Evolutionary conservation across 331 rosid species (phyloP), one percentile per base, ranked within the genome.

Genomic region (Quercus phellos): DNA sequence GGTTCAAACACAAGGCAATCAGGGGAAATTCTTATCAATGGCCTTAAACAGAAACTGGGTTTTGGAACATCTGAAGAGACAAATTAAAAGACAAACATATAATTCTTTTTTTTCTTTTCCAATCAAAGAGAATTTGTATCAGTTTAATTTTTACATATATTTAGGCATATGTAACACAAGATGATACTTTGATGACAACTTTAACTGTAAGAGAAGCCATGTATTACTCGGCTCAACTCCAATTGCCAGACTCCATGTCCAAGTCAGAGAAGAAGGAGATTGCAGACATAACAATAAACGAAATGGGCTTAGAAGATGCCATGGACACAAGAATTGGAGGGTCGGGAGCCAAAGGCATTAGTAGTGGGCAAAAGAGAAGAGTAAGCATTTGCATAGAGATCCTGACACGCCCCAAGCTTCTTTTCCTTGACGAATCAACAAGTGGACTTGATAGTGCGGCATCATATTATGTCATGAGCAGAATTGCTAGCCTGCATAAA

Each of bases 161-260:
- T 58, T 80, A 90, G 97, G 92, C 90, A 7, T 90, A 87, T 77
- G 95, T 92, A 38, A 84, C 92, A 59, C 95, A 90, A 86, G 95
- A 92, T n/a, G 93, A 90, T 42, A 83, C 88, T 43, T 74, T 90
- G 78, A 56, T 89, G 27, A 72, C 89, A 19, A 84, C 84, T 13
- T 74, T 92, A 61, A 90, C 93, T 1, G 89, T 86, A 8, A 38
- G 11, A 38, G 46, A 38, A 38, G 46, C 12, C 46, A 38, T 38
- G 46, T 8, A 38, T 38, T 1, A 30, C 79, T 88, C 95, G 18
- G 91, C 95, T 19, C 88, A 84, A 64, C 85, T 90, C 55, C 97
- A 88, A 51, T 74, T 92, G 42, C 93, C 95, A 9, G 89, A 92
- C 46, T 80, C 89, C 12, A 86, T 90, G 92, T 17, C 93, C 53